These are phyloP conservation scores for Ligustrum vulgare DNA, from an alignment of 257 asterid species.

Conservation along the genomic window DNA sequence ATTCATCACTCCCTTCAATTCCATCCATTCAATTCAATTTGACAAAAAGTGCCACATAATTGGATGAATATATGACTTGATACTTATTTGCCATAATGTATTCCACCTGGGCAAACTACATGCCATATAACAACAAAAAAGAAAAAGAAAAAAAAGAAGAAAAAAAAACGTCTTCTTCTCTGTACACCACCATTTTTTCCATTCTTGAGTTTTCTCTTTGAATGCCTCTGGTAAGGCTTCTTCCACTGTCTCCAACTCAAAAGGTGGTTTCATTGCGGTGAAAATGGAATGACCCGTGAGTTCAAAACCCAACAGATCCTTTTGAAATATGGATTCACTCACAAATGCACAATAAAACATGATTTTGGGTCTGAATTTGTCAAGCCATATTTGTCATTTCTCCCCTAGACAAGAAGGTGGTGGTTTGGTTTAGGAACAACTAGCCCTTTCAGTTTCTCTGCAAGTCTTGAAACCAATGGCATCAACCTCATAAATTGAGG, in stretches of 20 bases:
- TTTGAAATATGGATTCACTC: slow-evolving; percentile 36
- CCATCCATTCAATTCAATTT: too few species aligned
- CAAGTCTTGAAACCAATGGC: slow-evolving; percentile 45
- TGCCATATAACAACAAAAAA: too few species aligned
- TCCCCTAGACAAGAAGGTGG: slow-evolving; percentile 14
- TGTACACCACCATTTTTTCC: slow-evolving; percentile 29
- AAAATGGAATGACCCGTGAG: slow-evolving; percentile 36
- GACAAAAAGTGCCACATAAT: too few species aligned
- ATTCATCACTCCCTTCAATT: too few species aligned
- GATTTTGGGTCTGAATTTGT: slow-evolving; percentile 17
- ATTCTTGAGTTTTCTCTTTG: not conserved
- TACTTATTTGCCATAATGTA: too few species aligned
- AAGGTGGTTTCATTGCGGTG: slow-evolving; percentile 35
- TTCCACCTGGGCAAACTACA: too few species aligned
- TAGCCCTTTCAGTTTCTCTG: slow-evolving; percentile 43
- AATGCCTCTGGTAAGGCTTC: slow-evolving; percentile 42
- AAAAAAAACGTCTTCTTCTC: not conserved
- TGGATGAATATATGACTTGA: too few species aligned
- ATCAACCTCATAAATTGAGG: slow-evolving; percentile 26
- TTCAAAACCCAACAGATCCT: slow-evolving; percentile 42
- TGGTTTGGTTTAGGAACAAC: slow-evolving; percentile 18
- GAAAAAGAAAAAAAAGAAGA: too few species aligned
- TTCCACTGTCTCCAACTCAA: slow-evolving; percentile 30
- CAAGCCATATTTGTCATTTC: slow-evolving; percentile 35
- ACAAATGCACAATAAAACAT: slow-evolving; percentile 48